Conservation (phyloP, 306 rosid species). For the Elaeagnus macrophylla region DNA sequence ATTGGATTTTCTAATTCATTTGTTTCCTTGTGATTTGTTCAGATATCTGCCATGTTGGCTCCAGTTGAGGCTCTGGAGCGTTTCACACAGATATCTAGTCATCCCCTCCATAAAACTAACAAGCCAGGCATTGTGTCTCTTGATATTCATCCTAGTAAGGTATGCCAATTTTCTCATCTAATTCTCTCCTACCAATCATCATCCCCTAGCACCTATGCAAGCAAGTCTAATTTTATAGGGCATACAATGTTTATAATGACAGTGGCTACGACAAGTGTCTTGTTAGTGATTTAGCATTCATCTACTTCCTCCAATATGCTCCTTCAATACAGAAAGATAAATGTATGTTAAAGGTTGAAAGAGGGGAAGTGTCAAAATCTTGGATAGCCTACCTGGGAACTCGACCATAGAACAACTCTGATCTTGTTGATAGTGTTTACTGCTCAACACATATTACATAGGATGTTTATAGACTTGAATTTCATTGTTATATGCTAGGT, state of each 20-base stretch:
- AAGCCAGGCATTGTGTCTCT: constrained; percentile 82
- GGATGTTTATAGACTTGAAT: too few species aligned
- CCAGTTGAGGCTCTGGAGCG: constrained; percentile 68
- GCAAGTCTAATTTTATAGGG: neutral
- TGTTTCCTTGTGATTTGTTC: constrained; percentile 13
- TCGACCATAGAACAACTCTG: too few species aligned
- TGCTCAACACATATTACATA: too few species aligned
- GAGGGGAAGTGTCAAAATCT: too few species aligned
- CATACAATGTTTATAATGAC: neutral
- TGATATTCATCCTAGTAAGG: constrained; percentile 74
- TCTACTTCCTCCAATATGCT: too few species aligned
- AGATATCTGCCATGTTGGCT: constrained; percentile 85
- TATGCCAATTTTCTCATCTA: constrained; percentile 12
- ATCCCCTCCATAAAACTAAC: constrained; percentile 91
- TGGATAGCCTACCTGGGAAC: too few species aligned
- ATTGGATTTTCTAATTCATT: neutral
- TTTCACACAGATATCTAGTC: constrained; percentile 94
- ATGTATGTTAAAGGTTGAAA: too few species aligned
- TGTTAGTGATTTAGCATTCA: too few species aligned
- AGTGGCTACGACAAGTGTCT: too few species aligned
- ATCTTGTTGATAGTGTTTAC: too few species aligned
- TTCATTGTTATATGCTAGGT: too few species aligned
- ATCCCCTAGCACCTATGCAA: neutral
- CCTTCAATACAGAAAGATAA: too few species aligned
- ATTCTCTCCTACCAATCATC: neutral